Evolutionary conservation across 495 filamentous ascomycete genomes (phyloP).

Genomic region (Neurospora sp.): DNA sequence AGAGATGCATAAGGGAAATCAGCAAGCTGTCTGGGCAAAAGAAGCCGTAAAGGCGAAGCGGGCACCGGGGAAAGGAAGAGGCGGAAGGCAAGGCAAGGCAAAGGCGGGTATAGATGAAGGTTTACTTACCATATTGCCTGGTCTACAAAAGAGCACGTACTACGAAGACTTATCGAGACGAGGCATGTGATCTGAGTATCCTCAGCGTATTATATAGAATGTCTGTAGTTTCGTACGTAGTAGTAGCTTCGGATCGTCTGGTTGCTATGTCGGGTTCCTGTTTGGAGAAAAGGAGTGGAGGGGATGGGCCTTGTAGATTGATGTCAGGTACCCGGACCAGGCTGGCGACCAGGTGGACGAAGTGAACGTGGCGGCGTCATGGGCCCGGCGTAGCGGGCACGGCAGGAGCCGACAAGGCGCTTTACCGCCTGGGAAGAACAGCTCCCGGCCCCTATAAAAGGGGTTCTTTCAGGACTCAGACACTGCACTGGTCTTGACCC

Average conservation of each 20-base stretch:
- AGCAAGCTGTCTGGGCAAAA: background rate
- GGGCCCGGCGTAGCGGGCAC: background rate
- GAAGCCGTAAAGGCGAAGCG: background rate
- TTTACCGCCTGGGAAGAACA: background rate
- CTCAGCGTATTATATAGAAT: background rate
- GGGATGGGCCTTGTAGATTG: background rate
- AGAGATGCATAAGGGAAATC: background rate
- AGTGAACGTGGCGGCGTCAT: background rate
- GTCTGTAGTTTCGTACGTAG: background rate
- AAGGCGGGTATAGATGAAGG: background rate
- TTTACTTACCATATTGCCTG: conserved; percentile 18
- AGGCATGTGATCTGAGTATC: conserved; percentile 20
- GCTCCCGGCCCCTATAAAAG: background rate
- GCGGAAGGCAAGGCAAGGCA: background rate
- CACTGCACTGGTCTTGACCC: background rate
- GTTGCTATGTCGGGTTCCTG: background rate
- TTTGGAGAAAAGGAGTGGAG: background rate
- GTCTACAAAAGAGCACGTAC: conserved; percentile 20
- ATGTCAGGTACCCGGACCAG: background rate
- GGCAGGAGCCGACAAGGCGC: background rate
- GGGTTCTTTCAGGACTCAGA: background rate
- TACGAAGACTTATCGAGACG: conserved; percentile 20
- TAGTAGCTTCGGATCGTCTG: background rate
- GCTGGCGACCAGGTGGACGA: background rate
- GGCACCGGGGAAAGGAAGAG: background rate